phyloP scores from a whole-genome alignment of 257 asterid species.

The Salvia hispanica region DNA sequence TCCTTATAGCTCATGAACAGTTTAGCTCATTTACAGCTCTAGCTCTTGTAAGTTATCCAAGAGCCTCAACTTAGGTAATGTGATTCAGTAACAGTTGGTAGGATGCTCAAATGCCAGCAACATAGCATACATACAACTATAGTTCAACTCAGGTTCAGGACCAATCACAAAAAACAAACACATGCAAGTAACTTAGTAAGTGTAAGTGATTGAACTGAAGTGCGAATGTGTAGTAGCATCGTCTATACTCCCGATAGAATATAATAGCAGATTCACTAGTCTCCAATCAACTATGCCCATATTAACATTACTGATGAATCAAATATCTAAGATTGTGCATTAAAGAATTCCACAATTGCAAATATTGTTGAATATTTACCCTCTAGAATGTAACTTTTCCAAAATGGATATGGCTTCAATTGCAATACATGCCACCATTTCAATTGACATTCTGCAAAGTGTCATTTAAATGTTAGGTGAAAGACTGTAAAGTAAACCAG shows the following conservation, averaged over 20 bases:
- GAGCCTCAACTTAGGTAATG: not conserved
- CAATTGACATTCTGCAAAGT: slow-evolving; percentile 72
- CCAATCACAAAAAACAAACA: too few relatives aligned
- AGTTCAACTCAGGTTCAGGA: too few relatives aligned
- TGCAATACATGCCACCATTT: slow-evolving; percentile 92
- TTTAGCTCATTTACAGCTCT: not conserved
- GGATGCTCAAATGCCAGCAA: not conserved
- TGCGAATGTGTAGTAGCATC: not conserved
- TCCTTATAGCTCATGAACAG: not conserved
- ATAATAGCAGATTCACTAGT: too few relatives aligned
- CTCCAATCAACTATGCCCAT: not conserved
- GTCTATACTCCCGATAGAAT: too few relatives aligned
- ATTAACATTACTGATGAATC: not conserved
- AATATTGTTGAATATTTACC: slow-evolving; percentile 43
- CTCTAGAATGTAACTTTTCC: slow-evolving; percentile 84
- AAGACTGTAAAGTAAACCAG: slow-evolving; percentile 16
- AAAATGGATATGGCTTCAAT: slow-evolving; percentile 92
- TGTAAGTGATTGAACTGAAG: too few relatives aligned
- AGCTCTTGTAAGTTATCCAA: not conserved
- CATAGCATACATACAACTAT: not conserved
- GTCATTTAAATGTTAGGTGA: slow-evolving; percentile 27
- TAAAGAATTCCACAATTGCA: not conserved
- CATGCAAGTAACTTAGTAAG: too few relatives aligned
- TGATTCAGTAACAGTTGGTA: not conserved
- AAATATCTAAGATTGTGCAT: not conserved